Evolutionary conservation across 208 protist genomes (phyloP), one percentile per base, ranked within the genome.

Genomic region (Tritrichomonas musculus): DNA sequence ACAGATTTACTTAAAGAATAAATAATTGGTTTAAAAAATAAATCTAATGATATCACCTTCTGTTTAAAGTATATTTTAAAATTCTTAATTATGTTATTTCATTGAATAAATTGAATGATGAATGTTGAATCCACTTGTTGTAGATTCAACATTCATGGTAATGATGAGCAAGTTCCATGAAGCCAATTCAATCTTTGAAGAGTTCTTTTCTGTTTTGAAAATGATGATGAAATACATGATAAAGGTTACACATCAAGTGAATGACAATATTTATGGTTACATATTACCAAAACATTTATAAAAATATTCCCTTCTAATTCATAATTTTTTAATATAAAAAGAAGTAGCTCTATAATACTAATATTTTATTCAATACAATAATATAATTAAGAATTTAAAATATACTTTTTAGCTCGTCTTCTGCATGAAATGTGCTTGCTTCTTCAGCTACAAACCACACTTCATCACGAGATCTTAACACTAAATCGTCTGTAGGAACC

Each of bases 171-270:
- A 53, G 3, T 53, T 53, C 5, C 77, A 41, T 60, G 47, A 88
- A 27, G n/a, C 57, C 0, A 33, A 33, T 1, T 20, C 41, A 39
- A 57, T 1, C 1, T 88, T 88, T n/a, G 77, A 88, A 47, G 47
- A 47, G 4, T 88, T 88, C 47, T 33, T 88, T 20, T 60, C 41
- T 0, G 9, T 88, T 1, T 53, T 88, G 20, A 88, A 30, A 88
- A 39, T 36, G 39, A 88, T 57, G 47, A 88, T 88, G 47, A 88
- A 88, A 50, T 88, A 88, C 47, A 88, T 88, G 77, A 33, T 20
- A 27, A 88, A 88, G n/a, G 47, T 53, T 50, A 88, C 44, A 44
- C 77, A 88, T 49, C n/a, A 11, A 8, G 39, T 88, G 13, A 88
- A 88, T 30, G 47, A 88, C 39, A 30, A 8, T 11, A 47, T 88